A percentile compares a stretch with the other conserved stretches of the same genome.
Conservation (phyloP, 73 alveolate species). For the Diophrys appendiculata region DNA sequence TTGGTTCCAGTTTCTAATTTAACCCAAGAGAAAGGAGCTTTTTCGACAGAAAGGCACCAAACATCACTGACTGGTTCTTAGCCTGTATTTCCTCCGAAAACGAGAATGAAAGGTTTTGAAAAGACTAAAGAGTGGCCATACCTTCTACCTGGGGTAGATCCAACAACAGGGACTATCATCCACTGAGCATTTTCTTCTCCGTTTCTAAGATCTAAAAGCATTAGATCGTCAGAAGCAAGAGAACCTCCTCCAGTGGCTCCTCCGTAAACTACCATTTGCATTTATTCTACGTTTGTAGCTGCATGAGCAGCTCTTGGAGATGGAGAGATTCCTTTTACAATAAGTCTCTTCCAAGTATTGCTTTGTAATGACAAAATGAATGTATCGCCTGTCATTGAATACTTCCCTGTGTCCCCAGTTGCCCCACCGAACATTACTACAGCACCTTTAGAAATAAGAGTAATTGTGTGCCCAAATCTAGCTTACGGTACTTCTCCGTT, state of each 20-base stretch:
- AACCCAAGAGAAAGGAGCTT: conserved; percentile 85
- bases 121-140: conserved; percentile 88
- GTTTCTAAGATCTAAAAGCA: conserved; percentile 76
- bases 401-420: conserved; percentile 95
- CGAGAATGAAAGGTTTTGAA: conserved; percentile 78
- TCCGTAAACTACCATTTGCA: conserved; percentile 84
- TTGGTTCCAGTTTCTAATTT: conserved; percentile 67
- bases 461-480: conserved; percentile 96
- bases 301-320: conserved; percentile 94
- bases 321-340: conserved; percentile 69
- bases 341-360: conserved; percentile 81
- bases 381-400: conserved; percentile 94
- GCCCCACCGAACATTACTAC: conserved; percentile 97
- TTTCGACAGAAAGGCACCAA: conserved; percentile 83
- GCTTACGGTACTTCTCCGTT: conserved; percentile 78
- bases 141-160: conserved; percentile 90
- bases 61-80: conserved; percentile 87
- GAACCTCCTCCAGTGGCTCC: conserved; percentile 93
- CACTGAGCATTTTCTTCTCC: conserved; percentile 81
- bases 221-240: conserved; percentile 88
- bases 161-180: conserved; percentile 86
- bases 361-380: conserved; percentile 79
- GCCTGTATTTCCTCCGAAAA: conserved; percentile 89
- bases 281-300: conserved; percentile 73
- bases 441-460: conserved; percentile 82